phyloP scores from a whole-genome alignment of 495 filamentous ascomycete species.

The Lepraria neglecta region DNA sequence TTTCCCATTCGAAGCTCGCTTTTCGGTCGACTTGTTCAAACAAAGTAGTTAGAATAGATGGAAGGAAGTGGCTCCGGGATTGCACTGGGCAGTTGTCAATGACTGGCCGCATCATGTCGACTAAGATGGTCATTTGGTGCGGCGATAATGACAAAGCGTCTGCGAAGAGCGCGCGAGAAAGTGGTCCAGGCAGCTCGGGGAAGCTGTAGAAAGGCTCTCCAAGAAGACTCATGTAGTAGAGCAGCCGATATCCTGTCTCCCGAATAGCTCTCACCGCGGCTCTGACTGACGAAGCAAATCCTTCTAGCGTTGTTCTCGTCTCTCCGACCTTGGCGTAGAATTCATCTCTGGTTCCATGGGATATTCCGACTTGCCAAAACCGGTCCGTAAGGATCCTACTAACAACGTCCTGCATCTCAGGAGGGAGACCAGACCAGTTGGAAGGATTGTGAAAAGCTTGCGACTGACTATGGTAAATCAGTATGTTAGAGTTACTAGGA shows the following conservation, averaged over 20 bases:
- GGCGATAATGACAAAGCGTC: conserved; percentile 80
- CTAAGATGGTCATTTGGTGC: conserved; percentile 84
- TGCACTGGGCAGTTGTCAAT: conserved; percentile 85
- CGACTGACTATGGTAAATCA: conserved; percentile 55
- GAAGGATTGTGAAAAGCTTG: conserved; percentile 87
- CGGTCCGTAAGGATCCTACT: conserved; percentile 84
- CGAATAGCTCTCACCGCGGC: conserved; percentile 82
- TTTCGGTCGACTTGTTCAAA: conserved; percentile 84
- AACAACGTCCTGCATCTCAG: conserved; percentile 70
- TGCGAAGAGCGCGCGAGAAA: conserved; percentile 77
- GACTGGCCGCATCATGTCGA: conserved; percentile 77
- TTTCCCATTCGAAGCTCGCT: conserved; percentile 76
- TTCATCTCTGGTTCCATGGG: conserved; percentile 85
- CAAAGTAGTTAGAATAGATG: conserved; percentile 72
- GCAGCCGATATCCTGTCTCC: conserved; percentile 85
- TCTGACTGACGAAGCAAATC: conserved; percentile 85
- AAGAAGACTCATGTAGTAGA: conserved; percentile 87
- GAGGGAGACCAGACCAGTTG: conserved; percentile 75
- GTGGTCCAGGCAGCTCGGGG: conserved; percentile 70
- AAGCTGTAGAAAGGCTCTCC: conserved; percentile 86
- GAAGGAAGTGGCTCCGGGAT: conserved; percentile 72
- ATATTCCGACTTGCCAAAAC: conserved; percentile 98
- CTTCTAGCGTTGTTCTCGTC: conserved; percentile 84
- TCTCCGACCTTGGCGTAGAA: conserved; percentile 88
- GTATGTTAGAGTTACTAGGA: conserved; percentile 7